Percentiles rank a stretch among this genome's conserved stretches.
These are phyloP conservation scores for Septoria petroselini DNA, from an alignment of 2,329 filamentous ascomycete genomes.

Conservation along the genomic window DNA sequence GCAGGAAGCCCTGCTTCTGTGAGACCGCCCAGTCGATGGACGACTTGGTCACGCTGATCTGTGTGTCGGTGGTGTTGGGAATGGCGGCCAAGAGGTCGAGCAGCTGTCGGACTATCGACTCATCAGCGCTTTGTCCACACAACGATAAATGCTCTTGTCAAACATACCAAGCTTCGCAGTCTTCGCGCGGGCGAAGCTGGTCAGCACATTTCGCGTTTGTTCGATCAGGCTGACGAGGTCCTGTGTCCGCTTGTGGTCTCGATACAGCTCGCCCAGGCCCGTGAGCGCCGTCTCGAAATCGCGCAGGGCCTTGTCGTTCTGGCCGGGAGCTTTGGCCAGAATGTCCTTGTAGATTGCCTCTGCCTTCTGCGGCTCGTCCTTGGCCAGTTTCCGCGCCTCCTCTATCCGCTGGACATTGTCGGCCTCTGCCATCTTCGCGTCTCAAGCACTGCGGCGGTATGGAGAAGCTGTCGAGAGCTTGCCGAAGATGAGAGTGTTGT, in stretches of 20 bases:
- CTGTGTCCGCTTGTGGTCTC: conserved; percentile 77
- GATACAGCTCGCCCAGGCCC: conserved; percentile 86
- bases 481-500: not conserved
- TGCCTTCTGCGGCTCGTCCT: conserved; percentile 77
- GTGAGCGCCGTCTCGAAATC: conserved; percentile 90
- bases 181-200: conserved; percentile 97
- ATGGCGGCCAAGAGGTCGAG: conserved; percentile 94
- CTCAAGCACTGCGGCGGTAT: not conserved
- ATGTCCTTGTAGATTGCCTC: conserved; percentile 87
- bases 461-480: not conserved
- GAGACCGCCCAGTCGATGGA: conserved; percentile 99
- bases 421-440: conserved; percentile 46
- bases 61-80: conserved; percentile 88
- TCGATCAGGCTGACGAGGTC: conserved; percentile 87
- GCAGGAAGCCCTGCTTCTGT: conserved; percentile 90
- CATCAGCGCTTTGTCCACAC: conserved; percentile 1
- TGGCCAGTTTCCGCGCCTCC: conserved; percentile 81
- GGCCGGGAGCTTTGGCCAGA: conserved; percentile 77
- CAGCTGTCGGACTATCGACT: conserved; percentile 71
- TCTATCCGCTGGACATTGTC: conserved; percentile 66
- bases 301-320: conserved; percentile 79
- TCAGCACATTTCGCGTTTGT: conserved; percentile 84
- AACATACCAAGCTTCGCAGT: conserved; percentile 89
- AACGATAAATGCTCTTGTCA: not conserved
- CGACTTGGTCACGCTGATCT: conserved; percentile 93